Base-by-base conservation (phyloP, 2,329 filamentous ascomycete species). In the Fusarium sp. region DNA sequence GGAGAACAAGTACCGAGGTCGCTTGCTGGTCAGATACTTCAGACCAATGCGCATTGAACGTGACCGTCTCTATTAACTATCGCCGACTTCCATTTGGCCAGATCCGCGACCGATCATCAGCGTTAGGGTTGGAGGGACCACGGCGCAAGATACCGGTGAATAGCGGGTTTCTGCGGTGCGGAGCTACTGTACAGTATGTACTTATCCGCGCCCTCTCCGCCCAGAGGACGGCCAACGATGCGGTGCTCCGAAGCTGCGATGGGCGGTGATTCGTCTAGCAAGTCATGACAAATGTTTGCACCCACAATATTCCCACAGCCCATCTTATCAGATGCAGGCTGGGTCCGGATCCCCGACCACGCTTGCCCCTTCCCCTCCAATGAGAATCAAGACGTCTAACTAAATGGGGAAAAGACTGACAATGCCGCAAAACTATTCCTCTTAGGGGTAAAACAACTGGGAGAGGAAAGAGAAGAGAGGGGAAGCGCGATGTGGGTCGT, bases 271-370 rank as follows among this genome's bases (percentile, higher is more conserved):
- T 71, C 68, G 68, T 56, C 68, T 64, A 58, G 20, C 58, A 58
- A 61, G 58, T 53, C 51, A 61, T 70, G 71, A 70, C 34, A 66
- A 66, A 70, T 68, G 56, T 2, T 53, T 42, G 53, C 36, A 56
- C 16, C 58, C 54, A 66, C 64, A 61, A 13, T n/a, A 50, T 49
- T 34, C 29, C 16, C 56, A 50, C 27, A 33, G 29, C n/a, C 36
- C 60, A 71, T 70, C 68, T 71, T 70, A 70, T 70, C 68, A 70
- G 68, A 71, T 70, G 65, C 55, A 71, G 51, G 44, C 61, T 71
- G 60, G 29, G 65, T 29, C 44, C 50, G 40, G 31, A 44, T 70
- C 61, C 67, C 60, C 36, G 57, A 51, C 31, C 23, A 10, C 33
- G 54, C 51, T 61, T 69, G 54, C 44, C 20, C 31, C 38, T 34